Conservation (phyloP, 176 grass and related monocot genomes). For the Triticum dicoccoides region DNA sequence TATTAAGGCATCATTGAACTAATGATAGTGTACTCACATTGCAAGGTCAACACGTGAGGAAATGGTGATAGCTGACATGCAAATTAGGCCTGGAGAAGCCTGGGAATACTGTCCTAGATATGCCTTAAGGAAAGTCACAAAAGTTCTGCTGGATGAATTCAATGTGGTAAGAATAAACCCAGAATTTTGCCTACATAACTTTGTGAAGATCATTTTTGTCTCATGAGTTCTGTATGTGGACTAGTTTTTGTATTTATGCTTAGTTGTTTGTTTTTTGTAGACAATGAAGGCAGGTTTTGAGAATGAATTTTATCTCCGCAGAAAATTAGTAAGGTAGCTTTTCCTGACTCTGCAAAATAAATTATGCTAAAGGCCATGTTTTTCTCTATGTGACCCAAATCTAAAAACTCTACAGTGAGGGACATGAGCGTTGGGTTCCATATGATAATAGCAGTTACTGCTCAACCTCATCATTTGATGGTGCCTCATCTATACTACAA, state of each 20-base stretch:
- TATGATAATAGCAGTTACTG: slow-evolving; percentile 84
- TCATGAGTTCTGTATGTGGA: not conserved
- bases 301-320: slow-evolving; percentile 93
- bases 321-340: slow-evolving; percentile 72
- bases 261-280: slow-evolving; percentile 51
- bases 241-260: slow-evolving; percentile 17
- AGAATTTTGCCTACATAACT: not conserved
- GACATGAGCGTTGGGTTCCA: slow-evolving; percentile 65
- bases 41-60: slow-evolving; percentile 75
- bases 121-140: slow-evolving; percentile 64
- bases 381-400: slow-evolving; percentile 23
- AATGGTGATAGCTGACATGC: slow-evolving; percentile 96
- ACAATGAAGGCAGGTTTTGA: slow-evolving; percentile 91
- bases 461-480: slow-evolving; percentile 83
- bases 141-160: slow-evolving; percentile 78
- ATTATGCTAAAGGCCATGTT: not conserved
- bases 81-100: slow-evolving; percentile 74
- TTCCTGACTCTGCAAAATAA: not conserved
- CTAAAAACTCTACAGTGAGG: slow-evolving; percentile 57
- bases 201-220: not conserved
- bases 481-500: slow-evolving; percentile 66
- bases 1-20: slow-evolving; percentile 8
- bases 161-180: slow-evolving; percentile 61
- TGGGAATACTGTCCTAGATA: slow-evolving; percentile 96
- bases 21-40: slow-evolving; percentile 16